Percentiles rank a stretch among this genome's conserved stretches.
Evolutionary conservation across 331 rosid species (phyloP).

Genomic region (Saraca asoca): DNA sequence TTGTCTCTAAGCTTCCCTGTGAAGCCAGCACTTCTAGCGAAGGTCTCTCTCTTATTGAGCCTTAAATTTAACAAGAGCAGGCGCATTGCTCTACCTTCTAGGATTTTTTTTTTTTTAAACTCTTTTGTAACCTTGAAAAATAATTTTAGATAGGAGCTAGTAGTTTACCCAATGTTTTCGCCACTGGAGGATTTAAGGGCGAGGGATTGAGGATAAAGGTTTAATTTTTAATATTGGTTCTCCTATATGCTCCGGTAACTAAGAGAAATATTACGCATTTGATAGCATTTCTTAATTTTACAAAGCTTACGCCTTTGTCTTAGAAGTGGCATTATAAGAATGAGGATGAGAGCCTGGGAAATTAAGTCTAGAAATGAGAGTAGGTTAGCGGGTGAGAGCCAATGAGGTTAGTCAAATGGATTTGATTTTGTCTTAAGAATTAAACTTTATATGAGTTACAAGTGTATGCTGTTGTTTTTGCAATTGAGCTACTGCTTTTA

Average conservation of each 20-base stretch:
- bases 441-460: not conserved
- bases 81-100: too few relatives aligned
- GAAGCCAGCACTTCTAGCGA: constrained; percentile 44
- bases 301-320: not conserved
- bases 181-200: not conserved
- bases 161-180: not conserved
- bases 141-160: not conserved
- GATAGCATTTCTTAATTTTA: not conserved
- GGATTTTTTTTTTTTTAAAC: too few relatives aligned
- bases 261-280: not conserved
- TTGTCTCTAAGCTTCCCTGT: constrained; percentile 57
- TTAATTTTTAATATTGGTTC: not conserved
- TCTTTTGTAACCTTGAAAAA: not conserved
- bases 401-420: not conserved
- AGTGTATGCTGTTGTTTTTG: not conserved
- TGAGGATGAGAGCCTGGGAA: not conserved
- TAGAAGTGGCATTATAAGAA: not conserved
- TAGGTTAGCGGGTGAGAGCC: not conserved
- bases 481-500: not conserved
- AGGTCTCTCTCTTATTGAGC: constrained; percentile 30
- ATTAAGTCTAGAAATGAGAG: not conserved
- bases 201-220: not conserved
- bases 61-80: not conserved
- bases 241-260: not conserved
- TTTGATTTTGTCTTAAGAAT: not conserved